Conservation (phyloP, 1,284 basidiomycete species). For the Chiua sp. region DNA sequence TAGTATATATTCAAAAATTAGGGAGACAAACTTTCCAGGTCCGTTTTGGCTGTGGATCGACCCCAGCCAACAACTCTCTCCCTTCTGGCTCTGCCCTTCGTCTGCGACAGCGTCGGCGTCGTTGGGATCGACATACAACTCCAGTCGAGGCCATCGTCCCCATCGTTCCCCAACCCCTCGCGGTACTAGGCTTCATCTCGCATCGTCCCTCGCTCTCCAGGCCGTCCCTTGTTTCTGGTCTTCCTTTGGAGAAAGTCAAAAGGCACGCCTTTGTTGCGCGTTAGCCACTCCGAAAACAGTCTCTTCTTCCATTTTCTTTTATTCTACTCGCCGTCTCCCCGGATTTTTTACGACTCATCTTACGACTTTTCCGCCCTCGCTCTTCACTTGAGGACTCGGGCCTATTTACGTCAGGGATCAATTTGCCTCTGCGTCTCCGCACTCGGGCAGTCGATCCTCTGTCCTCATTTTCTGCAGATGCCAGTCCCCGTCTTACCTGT, state of each 20-base stretch:
- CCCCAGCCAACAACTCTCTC: conserved; percentile 42
- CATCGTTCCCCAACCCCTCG: conserved; percentile 23
- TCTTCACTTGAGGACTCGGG: conserved; percentile 27
- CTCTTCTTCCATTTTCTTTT: conserved; percentile 26
- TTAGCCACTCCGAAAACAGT: conserved; percentile 77
- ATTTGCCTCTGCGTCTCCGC: conserved; percentile 46
- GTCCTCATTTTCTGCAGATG: conserved; percentile 61
- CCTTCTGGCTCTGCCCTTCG: conserved; percentile 42
- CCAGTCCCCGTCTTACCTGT: conserved; percentile 78
- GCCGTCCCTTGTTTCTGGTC: conserved; percentile 39
- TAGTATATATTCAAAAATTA: conserved; percentile 36
- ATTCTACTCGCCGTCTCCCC: conserved; percentile 45
- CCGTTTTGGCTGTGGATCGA: conserved; percentile 51
- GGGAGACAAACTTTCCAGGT: conserved; percentile 23
- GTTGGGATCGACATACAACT: conserved; percentile 44
- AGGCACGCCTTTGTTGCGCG: conserved; percentile 93
- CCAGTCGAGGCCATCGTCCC: conserved; percentile 26
- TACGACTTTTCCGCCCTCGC: conserved; percentile 42
- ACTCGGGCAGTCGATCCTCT: conserved; percentile 43
- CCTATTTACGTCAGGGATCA: conserved; percentile 43
- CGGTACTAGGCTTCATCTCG: conserved; percentile 25
- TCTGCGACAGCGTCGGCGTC: conserved; percentile 49
- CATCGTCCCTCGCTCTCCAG: too few relatives aligned
- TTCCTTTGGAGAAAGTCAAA: conserved; percentile 48
- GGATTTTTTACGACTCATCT: conserved; percentile 60